Evolutionary conservation across 257 asterid species (phyloP).

Genomic region (Forsythia suspensa): DNA sequence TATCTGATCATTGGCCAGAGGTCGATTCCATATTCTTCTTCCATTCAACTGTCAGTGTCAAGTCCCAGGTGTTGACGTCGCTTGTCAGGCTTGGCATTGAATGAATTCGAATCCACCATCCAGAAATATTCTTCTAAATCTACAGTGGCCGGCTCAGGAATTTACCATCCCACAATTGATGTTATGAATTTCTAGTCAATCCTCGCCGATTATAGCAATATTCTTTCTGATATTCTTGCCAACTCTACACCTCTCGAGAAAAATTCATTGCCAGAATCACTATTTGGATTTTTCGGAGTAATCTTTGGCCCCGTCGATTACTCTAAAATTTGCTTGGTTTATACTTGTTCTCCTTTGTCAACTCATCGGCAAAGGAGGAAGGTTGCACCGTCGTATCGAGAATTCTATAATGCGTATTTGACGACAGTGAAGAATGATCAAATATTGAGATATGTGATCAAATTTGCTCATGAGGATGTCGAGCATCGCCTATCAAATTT

Average conservation of each 20-base stretch:
- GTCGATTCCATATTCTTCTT: slow-evolving; percentile 36
- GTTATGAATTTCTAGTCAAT: slow-evolving; percentile 34
- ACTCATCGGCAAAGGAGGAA: slow-evolving; percentile 30
- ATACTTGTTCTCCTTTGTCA: slow-evolving; percentile 32
- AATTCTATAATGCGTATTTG: slow-evolving; percentile 25
- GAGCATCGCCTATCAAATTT: slow-evolving; percentile 28
- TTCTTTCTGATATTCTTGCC: slow-evolving; percentile 19
- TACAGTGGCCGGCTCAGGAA: slow-evolving; percentile 30
- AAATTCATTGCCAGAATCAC: slow-evolving; percentile 18
- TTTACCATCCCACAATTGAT: slow-evolving; percentile 29
- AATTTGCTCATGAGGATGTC: slow-evolving; percentile 35
- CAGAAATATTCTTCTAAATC: slow-evolving; percentile 36
- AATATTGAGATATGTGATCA: slow-evolving; percentile 16
- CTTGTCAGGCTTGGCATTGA: slow-evolving; percentile 27
- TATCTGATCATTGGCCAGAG: slow-evolving; percentile 36
- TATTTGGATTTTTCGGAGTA: slow-evolving; percentile 21
- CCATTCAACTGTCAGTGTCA: slow-evolving; percentile 25
- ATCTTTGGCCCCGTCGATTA: slow-evolving; percentile 14
- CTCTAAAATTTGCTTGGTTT: slow-evolving; percentile 35
- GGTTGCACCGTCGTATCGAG: slow-evolving; percentile 22
- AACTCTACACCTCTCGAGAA: slow-evolving; percentile 18
- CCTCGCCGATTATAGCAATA: slow-evolving; percentile 45
- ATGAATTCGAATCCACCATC: slow-evolving; percentile 34
- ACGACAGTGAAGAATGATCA: slow-evolving; percentile 6
- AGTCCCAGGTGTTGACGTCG: slow-evolving; percentile 29